These are phyloP conservation scores for Chlamydomonas incerta DNA, from an alignment of 139 green algal genomes.

Conservation along the genomic window DNA sequence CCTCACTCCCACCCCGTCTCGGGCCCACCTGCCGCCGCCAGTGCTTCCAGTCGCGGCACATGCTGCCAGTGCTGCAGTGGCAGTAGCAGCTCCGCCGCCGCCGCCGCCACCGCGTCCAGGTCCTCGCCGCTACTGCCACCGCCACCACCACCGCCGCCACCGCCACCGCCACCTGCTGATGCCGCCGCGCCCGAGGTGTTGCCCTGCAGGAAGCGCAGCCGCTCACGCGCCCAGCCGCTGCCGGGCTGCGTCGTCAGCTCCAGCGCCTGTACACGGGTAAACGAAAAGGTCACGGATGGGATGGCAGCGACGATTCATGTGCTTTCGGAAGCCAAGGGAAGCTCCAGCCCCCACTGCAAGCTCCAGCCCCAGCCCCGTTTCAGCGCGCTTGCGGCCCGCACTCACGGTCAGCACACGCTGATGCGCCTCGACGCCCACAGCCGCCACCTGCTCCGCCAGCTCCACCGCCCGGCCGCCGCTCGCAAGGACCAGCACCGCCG, in stretches of 20 bases:
- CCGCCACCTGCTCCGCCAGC: background rate
- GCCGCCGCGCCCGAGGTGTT: background rate
- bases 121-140: background rate
- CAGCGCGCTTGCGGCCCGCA: background rate
- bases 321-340: too few species aligned
- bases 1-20: too few species aligned
- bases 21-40: background rate
- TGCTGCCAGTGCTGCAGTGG: background rate
- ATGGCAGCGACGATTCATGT: too few species aligned
- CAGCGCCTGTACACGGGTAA: background rate
- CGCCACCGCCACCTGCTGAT: background rate
- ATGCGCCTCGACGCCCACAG: background rate
- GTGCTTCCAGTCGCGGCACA: background rate
- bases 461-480: background rate
- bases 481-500: constrained; percentile 8
- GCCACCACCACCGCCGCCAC: background rate
- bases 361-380: too few species aligned
- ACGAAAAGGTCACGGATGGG: too few species aligned
- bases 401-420: background rate
- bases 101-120: background rate
- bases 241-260: background rate
- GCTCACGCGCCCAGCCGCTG: constrained; percentile 9
- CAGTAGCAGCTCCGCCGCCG: constrained; percentile 10
- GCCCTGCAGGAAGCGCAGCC: constrained; percentile 20
- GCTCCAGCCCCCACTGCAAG: too few species aligned